phyloP scores from a whole-genome alignment of 495 filamentous ascomycete genomes.

The Penicillium robsamsonii region DNA sequence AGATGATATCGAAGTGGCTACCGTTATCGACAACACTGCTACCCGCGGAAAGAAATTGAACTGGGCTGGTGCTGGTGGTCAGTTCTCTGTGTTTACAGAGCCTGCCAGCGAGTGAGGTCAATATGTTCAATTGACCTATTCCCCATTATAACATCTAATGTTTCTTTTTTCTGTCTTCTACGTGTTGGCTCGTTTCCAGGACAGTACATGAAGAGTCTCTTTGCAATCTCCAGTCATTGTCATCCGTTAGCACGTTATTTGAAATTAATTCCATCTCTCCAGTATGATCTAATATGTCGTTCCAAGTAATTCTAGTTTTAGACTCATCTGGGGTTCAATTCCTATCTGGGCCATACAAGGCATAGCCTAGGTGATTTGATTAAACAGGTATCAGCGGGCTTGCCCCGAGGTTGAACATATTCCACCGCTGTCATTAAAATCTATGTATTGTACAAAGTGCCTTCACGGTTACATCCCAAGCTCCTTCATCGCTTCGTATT shows the following conservation, averaged over 20 bases:
- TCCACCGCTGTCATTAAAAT: slow-evolving; percentile 7
- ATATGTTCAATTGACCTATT: background rate
- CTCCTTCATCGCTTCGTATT: slow-evolving; percentile 38
- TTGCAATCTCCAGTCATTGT: background rate
- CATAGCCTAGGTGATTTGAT: background rate
- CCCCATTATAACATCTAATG: slow-evolving; percentile 1
- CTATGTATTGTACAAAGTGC: background rate
- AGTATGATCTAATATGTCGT: background rate
- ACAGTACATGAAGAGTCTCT: background rate
- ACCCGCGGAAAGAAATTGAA: slow-evolving; percentile 53
- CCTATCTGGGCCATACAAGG: background rate
- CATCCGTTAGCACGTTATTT: background rate
- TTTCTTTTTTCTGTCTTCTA: background rate
- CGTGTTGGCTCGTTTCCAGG: background rate
- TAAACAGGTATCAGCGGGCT: background rate
- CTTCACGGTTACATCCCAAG: slow-evolving; percentile 20
- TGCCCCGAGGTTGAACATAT: background rate
- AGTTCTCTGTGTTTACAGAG: slow-evolving; percentile 54
- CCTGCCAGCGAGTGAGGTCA: slow-evolving; percentile 20
- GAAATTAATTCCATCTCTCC: background rate
- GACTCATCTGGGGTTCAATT: background rate
- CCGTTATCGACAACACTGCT: slow-evolving; percentile 58
- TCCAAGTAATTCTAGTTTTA: background rate
- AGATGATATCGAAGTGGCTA: slow-evolving; percentile 58
- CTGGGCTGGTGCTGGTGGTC: slow-evolving; percentile 61